phyloP scores from a whole-genome alignment of 768 basidiomycete species.

The Hysterangium stoloniferum region DNA sequence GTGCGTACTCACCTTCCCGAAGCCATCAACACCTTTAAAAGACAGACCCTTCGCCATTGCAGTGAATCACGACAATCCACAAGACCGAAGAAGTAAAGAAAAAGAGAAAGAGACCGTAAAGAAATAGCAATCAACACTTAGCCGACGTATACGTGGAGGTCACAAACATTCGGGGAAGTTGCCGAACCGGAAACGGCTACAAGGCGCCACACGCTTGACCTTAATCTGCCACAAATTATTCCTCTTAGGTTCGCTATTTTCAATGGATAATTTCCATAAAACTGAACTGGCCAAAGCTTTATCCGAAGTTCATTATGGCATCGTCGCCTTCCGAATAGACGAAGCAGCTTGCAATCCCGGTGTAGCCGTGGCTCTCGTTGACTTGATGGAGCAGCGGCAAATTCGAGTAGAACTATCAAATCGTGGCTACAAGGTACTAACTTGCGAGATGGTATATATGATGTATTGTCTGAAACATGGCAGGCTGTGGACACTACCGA shows the following conservation, averaged over 20 bases:
- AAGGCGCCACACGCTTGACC: neutral
- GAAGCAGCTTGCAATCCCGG: neutral
- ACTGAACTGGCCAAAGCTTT: slow-evolving; percentile 7
- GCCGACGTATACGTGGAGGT: slow-evolving; percentile 10
- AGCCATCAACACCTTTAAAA: slow-evolving; percentile 93
- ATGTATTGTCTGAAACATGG: neutral
- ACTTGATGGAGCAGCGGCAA: slow-evolving; percentile 6
- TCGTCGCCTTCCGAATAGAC: neutral
- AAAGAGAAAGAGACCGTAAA: neutral
- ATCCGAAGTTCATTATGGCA: slow-evolving; percentile 4
- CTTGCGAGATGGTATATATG: neutral
- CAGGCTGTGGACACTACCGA: too few species aligned
- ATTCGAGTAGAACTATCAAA: slow-evolving; percentile 4
- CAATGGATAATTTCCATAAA: slow-evolving; percentile 5
- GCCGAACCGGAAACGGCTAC: neutral
- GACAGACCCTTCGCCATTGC: slow-evolving; percentile 68
- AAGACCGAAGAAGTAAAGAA: neutral
- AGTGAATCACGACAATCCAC: neutral
- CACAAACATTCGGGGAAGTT: slow-evolving; percentile 8
- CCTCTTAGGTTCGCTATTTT: neutral
- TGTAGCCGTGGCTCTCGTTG: neutral
- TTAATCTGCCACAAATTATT: neutral
- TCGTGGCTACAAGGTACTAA: slow-evolving; percentile 2
- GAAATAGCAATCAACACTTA: neutral
- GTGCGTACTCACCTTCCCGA: slow-evolving; percentile 76